Evolutionary conservation across 805 yeast genomes (phyloP).

Genomic region (Candida peoriensis): DNA sequence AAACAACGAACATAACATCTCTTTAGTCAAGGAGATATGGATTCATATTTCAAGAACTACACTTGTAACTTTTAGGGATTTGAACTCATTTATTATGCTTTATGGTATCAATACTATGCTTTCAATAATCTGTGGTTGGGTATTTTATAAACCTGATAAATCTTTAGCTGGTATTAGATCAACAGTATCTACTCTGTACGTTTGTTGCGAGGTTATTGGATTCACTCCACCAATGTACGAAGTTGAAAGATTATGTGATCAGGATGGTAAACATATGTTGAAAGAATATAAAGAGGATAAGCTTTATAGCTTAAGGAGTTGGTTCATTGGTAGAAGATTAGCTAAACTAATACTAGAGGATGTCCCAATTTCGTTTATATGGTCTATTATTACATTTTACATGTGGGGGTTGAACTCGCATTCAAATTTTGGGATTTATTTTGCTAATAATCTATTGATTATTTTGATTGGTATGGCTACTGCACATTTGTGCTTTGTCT

Average conservation of each 20-base stretch:
- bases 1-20: slow-evolving; percentile 24
- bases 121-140: slow-evolving; percentile 70
- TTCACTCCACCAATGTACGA: slow-evolving; percentile 55
- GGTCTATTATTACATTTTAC: slow-evolving; percentile 60
- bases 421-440: slow-evolving; percentile 53
- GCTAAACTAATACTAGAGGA: slow-evolving; percentile 69
- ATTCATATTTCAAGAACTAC: slow-evolving; percentile 42
- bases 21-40: slow-evolving; percentile 37
- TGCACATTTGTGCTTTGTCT: slow-evolving; percentile 35
- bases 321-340: slow-evolving; percentile 41
- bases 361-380: slow-evolving; percentile 53
- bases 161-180: slow-evolving; percentile 64
- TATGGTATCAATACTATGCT: slow-evolving; percentile 41
- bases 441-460: slow-evolving; percentile 51
- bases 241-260: slow-evolving; percentile 48
- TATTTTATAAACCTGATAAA: slow-evolving; percentile 60
- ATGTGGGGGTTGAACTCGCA: slow-evolving; percentile 66
- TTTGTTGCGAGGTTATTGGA: slow-evolving; percentile 47
- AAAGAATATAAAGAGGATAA: slow-evolving; percentile 21
- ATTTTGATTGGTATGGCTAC: slow-evolving; percentile 52
- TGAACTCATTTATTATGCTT: slow-evolving; percentile 39
- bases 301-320: slow-evolving; percentile 15
- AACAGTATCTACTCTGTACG: slow-evolving; percentile 45
- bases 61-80: slow-evolving; percentile 45
- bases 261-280: slow-evolving; percentile 55